Evolutionary conservation across 2,329 filamentous ascomycete genomes (phyloP).

Genomic region (Colletotrichum filicis): DNA sequence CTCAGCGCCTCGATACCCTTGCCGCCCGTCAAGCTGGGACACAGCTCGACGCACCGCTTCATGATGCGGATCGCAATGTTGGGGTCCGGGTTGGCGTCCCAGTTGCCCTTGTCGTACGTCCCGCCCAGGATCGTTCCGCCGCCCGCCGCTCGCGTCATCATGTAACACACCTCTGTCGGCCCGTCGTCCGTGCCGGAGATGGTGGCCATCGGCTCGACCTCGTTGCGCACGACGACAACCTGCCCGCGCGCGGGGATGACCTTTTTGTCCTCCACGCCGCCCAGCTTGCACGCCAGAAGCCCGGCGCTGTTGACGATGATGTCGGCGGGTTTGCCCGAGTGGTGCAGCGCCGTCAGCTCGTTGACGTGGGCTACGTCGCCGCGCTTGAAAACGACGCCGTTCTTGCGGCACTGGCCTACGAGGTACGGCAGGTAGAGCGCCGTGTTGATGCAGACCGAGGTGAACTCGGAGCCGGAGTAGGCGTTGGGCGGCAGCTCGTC

Average conservation of each 20-base stretch:
- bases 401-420: conserved; percentile 71
- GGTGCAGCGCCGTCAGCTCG: conserved; percentile 68
- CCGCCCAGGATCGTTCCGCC: conserved; percentile 91
- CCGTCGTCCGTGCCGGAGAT: conserved; percentile 80
- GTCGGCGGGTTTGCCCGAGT: conserved; percentile 67
- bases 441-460: conserved; percentile 80
- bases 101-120: conserved; percentile 81
- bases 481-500: conserved; percentile 69
- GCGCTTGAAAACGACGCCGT: conserved; percentile 67
- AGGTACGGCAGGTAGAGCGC: conserved; percentile 79
- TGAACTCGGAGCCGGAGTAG: conserved; percentile 67
- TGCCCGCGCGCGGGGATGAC: conserved; percentile 76
- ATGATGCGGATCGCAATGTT: conserved; percentile 87
- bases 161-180: conserved; percentile 78
- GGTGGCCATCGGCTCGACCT: conserved; percentile 75
- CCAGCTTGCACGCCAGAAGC: conserved; percentile 71
- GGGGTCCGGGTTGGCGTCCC: conserved; percentile 82
- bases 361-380: conserved; percentile 66
- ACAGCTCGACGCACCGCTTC: conserved; percentile 75
- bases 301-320: conserved; percentile 79
- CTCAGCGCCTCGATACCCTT: conserved; percentile 79
- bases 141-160: conserved; percentile 83
- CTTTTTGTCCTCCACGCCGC: conserved; percentile 73
- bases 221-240: conserved; percentile 84
- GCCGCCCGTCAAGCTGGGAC: conserved; percentile 72